Percentiles rank a stretch among this genome's conserved stretches.
These are phyloP conservation scores for Plasmopara muralis DNA, from an alignment of 352 stramenopile genomes.

Conservation along the genomic window DNA sequence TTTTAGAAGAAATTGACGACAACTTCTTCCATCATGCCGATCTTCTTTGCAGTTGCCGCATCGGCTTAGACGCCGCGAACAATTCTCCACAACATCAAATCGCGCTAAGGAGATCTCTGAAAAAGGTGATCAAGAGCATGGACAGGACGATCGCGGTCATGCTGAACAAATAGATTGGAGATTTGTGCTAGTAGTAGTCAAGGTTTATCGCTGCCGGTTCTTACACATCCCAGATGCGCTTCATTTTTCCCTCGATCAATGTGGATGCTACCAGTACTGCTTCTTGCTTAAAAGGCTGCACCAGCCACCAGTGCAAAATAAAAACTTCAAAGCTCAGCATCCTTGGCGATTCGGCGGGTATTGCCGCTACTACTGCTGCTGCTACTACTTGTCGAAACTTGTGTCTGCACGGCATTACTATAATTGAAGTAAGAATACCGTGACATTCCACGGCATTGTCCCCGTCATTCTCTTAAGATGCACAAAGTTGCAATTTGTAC, in stretches of 20 bases:
- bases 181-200: not conserved
- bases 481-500: not conserved
- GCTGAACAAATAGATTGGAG: not conserved
- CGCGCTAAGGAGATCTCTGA: not conserved
- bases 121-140: not conserved
- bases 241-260: not conserved
- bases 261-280: not conserved
- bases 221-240: not conserved
- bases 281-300: not conserved
- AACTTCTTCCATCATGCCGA: not conserved
- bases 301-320: not conserved
- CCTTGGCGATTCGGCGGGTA: not conserved
- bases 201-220: not conserved
- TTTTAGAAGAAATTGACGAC: not conserved
- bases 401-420: not conserved
- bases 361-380: not conserved
- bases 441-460: not conserved
- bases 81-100: not conserved
- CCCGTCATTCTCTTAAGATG: not conserved
- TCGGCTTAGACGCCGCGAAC: not conserved
- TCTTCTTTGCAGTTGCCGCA: not conserved
- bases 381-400: not conserved
- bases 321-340: not conserved
- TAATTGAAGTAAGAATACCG: not conserved
- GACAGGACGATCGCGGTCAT: not conserved